Percentiles rank a stretch among this genome's conserved stretches.
Conservation (phyloP, 2,329 filamentous ascomycete genomes). For the Zasmidium angulare region DNA sequence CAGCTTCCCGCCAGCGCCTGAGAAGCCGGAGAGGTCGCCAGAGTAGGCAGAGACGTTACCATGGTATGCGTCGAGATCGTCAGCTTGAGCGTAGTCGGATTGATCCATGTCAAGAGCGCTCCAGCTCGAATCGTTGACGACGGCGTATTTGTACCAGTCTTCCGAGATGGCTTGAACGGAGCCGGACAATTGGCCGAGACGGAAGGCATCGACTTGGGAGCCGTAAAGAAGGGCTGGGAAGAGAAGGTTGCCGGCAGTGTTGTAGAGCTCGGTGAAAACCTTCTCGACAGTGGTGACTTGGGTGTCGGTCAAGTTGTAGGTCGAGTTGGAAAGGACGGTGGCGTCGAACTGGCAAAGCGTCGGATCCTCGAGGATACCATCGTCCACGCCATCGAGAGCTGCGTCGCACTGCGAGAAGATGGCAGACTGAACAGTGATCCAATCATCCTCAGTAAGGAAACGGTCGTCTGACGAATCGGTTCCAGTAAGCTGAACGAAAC, state of each 20-base stretch:
- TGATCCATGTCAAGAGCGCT: constrained; percentile 40
- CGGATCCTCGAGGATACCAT: constrained; percentile 51
- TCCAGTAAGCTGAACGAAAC: constrained; percentile 44
- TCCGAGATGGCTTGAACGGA: constrained; percentile 43
- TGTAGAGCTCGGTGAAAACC: constrained; percentile 45
- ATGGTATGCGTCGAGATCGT: constrained; percentile 40
- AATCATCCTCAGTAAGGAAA: constrained; percentile 43
- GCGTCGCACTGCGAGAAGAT: constrained; percentile 53
- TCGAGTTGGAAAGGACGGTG: constrained; percentile 37
- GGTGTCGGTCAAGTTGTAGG: constrained; percentile 42
- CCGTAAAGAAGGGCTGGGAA: constrained; percentile 55
- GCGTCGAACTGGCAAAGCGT: constrained; percentile 44
- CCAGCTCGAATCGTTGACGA: constrained; percentile 49
- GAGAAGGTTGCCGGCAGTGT: constrained; percentile 46
- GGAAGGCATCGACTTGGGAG: constrained; percentile 42
- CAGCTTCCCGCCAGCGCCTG: constrained; percentile 45
- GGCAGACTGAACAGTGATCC: constrained; percentile 45
- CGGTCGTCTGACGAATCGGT: constrained; percentile 38
- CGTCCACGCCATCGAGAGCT: constrained; percentile 47
- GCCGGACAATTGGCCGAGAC: constrained; percentile 42
- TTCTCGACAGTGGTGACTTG: constrained; percentile 47
- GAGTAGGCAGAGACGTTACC: constrained; percentile 42
- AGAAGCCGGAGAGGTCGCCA: constrained; percentile 41
- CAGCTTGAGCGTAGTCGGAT: constrained; percentile 43
- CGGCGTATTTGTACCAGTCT: constrained; percentile 53